Conservation (phyloP, 1,284 basidiomycete genomes). For the Apiotrichum montevideense region DNA sequence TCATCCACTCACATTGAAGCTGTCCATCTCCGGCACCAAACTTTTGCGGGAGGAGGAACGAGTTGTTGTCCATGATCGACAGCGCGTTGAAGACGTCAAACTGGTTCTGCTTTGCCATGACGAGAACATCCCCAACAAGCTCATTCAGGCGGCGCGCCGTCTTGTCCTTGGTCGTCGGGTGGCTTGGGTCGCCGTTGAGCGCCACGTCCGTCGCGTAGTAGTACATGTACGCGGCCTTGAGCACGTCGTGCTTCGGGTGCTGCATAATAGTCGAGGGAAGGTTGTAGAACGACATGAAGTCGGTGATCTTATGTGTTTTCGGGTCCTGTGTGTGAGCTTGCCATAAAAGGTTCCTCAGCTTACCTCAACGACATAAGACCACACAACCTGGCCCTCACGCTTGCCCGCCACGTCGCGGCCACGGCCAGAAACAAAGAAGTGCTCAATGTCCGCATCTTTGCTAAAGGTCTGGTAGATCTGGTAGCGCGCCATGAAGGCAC, state of each 20-base stretch:
- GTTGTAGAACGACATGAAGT: constrained; percentile 95
- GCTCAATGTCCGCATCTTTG: constrained; percentile 67
- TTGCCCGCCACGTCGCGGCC: constrained; percentile 58
- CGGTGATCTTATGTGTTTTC: constrained; percentile 74
- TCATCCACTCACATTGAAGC: constrained; percentile 48
- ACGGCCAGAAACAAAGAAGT: constrained; percentile 80
- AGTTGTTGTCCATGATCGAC: constrained; percentile 87
- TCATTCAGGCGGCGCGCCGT: constrained; percentile 66
- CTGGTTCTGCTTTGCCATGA: constrained; percentile 70
- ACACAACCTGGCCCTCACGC: constrained; percentile 77
- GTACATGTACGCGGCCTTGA: constrained; percentile 54
- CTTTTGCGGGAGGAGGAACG: constrained; percentile 74
- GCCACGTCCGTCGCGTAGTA: constrained; percentile 51
- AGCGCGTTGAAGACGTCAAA: constrained; percentile 97
- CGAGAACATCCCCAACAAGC: constrained; percentile 69
- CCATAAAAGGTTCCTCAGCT: too few species aligned
- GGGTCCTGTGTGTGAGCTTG: constrained; percentile 58
- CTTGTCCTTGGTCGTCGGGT: constrained; percentile 46
- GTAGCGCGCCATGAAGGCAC: constrained; percentile 77
- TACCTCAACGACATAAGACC: constrained; percentile 95
- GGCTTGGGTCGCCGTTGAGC: constrained; percentile 31
- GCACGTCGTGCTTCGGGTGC: constrained; percentile 41
- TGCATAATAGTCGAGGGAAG: constrained; percentile 69
- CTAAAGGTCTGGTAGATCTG: constrained; percentile 73
- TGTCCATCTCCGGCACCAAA: constrained; percentile 87